A percentile compares a stretch with the other conserved stretches of the same genome.
phyloP scores from a whole-genome alignment of 169 alveolate genomes.

The Hammondia hammondi region DNA sequence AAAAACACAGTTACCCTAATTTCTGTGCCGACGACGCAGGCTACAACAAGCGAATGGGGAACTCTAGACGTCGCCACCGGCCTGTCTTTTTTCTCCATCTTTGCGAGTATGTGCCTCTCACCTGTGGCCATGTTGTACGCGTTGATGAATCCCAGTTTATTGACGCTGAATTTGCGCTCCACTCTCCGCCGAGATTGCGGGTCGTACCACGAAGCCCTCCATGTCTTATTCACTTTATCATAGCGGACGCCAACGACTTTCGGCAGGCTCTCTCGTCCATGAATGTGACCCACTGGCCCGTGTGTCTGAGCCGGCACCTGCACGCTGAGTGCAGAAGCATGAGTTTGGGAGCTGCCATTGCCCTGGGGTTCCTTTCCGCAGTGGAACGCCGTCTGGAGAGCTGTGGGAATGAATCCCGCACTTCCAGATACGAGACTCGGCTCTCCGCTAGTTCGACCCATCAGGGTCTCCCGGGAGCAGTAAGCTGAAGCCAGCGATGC shows the following conservation, averaged over 20 bases:
- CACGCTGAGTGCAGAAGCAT: not conserved
- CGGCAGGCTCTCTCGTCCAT: conserved; percentile 40
- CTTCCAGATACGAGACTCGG: not conserved
- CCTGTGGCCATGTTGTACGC: conserved; percentile 63
- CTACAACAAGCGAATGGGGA: too few species aligned
- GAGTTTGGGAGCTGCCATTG: not conserved
- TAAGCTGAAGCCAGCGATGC: not conserved
- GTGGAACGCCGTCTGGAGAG: not conserved
- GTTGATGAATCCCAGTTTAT: conserved; percentile 47
- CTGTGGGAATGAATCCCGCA: not conserved
- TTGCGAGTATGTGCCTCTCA: not conserved
- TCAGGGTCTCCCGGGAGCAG: conserved; percentile 13
- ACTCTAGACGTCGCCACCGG: too few species aligned
- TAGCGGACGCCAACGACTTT: conserved; percentile 62
- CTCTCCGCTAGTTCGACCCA: not conserved
- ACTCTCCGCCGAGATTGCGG: conserved; percentile 56
- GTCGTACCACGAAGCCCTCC: conserved; percentile 67
- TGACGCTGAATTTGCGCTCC: conserved; percentile 56
- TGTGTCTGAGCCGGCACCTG: not conserved
- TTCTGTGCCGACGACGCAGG: too few species aligned
- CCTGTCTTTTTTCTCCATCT: not conserved
- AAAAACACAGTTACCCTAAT: too few species aligned
- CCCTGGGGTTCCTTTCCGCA: not conserved
- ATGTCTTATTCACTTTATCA: conserved; percentile 63
- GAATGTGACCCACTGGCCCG: not conserved